Evolutionary conservation across 2,329 filamentous ascomycete genomes (phyloP), one percentile per base, ranked within the genome.

Genomic region (Pleomassaria siparia): DNA sequence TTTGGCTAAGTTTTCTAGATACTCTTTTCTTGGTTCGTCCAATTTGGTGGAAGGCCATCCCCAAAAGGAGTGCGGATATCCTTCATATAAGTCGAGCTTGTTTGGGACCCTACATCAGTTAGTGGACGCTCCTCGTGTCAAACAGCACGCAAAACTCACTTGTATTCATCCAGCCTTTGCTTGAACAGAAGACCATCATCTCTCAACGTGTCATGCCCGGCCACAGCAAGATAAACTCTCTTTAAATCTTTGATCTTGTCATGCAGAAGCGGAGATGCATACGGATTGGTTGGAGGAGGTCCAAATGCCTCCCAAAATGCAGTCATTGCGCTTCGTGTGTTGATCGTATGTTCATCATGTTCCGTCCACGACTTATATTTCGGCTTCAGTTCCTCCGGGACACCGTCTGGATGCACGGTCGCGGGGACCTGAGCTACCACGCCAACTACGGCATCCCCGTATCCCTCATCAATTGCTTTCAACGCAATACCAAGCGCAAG

Each of bases 1-100:
- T 15, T 53, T 55, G 1, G 41, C 43, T 13, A 69, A 24, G n/a
- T 66, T 55, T 2, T 33, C 45, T 21, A 56, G 51, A 32, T 63
- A 67, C 15, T 62, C 46, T 15, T 59, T 48, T 15, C 49, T 51
- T 4, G 62, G 60, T 33, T 58, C 37, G 10, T 64, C 61, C 20
- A 69, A 53, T 16, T 57, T 59, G 1, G 55, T 30, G 7, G 69
- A 67, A 10, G 68, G 68, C 55, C 62, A 72, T n/a, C 50, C 59
- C 60, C 67, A 71, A 42, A 66, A 66, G 32, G 61, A 70, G 33
- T 71, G 69, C 4, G 69, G 68, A 49, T 71, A 71, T 21, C 67
- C 67, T 39, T 60, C 50, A 44, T 68, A 72, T 18, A 66, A 61
- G 40, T 71, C 66, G 25, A 64, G 54, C 28, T 53, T 56, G 25